These are phyloP conservation scores for Candida dendrica DNA, from an alignment of 805 yeast genomes.

Conservation along the genomic window DNA sequence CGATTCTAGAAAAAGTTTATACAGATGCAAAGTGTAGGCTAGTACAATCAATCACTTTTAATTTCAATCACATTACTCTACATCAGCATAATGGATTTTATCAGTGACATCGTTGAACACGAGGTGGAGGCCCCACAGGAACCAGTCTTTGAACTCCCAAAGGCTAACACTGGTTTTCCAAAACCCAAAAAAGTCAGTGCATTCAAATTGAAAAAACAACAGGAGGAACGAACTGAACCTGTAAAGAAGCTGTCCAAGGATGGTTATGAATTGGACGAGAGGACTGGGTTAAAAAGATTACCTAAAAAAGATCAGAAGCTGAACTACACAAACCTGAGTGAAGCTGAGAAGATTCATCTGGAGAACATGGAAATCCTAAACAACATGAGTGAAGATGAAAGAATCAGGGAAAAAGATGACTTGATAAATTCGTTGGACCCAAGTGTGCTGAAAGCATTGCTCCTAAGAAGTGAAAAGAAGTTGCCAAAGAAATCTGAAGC, in stretches of 20 bases:
- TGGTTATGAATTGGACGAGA: slow-evolving; percentile 88
- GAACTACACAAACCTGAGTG: slow-evolving; percentile 32
- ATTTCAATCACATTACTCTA: no score
- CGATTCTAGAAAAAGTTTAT: no score
- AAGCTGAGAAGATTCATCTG: slow-evolving; percentile 66
- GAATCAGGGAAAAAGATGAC: slow-evolving; percentile 58
- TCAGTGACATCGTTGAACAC: slow-evolving; percentile 82
- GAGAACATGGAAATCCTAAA: slow-evolving; percentile 63
- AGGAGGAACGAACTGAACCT: slow-evolving; percentile 92
- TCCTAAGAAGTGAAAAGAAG: slow-evolving; percentile 50
- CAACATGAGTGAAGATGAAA: slow-evolving; percentile 59
- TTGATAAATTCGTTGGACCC: slow-evolving; percentile 65
- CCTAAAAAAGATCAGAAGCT: slow-evolving; percentile 83
- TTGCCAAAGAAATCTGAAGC: slow-evolving; percentile 7
- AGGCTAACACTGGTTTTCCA: slow-evolving; percentile 79
- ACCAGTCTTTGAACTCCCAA: slow-evolving; percentile 95
- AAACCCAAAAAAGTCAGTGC: slow-evolving; percentile 75
- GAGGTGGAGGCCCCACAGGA: slow-evolving; percentile 90
- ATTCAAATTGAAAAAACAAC: slow-evolving; percentile 88
- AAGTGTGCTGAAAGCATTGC: slow-evolving; percentile 47
- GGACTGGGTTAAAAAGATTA: slow-evolving; percentile 71
- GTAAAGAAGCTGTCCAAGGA: slow-evolving; percentile 81
- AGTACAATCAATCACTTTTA: no score
- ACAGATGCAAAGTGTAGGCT: slow-evolving; percentile 62
- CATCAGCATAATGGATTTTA: slow-evolving; percentile 84